phyloP scores from a whole-genome alignment of 768 basidiomycete species.

The Collybia mongolica region DNA sequence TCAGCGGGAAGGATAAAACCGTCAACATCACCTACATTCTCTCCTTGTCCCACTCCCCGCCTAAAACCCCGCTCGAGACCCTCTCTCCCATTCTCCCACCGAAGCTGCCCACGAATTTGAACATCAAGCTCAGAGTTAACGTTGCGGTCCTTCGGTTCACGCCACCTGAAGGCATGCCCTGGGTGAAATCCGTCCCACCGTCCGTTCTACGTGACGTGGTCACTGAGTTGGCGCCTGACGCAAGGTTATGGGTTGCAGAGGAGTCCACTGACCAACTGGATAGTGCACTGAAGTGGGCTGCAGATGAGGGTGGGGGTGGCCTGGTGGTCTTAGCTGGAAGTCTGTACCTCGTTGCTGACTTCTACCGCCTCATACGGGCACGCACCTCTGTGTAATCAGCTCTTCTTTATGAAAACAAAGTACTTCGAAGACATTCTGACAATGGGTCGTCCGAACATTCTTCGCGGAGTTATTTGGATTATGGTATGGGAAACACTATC shows the following conservation, averaged over 20 bases:
- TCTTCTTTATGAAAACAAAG: no score
- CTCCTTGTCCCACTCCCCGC: conserved; percentile 82
- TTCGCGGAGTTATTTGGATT: no score
- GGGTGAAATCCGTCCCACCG: conserved; percentile 71
- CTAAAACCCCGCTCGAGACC: conserved; percentile 75
- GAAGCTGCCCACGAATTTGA: conserved; percentile 22
- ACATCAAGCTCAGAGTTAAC: conserved; percentile 31
- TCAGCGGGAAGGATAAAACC: conserved; percentile 13
- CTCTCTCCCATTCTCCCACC: conserved; percentile 62
- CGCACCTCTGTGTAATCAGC: no score
- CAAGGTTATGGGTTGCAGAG: conserved; percentile 43
- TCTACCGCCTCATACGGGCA: conserved; percentile 58
- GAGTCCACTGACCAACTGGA: conserved; percentile 27
- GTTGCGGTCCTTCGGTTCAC: conserved; percentile 66
- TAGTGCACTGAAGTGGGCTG: conserved; percentile 45
- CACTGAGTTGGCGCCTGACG: conserved; percentile 37
- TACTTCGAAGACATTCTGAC: no score
- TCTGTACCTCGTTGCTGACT: conserved; percentile 91
- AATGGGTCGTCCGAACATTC: no score
- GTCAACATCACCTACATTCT: conserved; percentile 69
- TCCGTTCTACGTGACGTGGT: conserved; percentile 49
- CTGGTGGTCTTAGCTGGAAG: conserved; percentile 85
- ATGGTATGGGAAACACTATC: no score
- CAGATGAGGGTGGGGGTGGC: conserved; percentile 39
- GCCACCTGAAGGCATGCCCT: conserved; percentile 90